A percentile compares a stretch with the other conserved stretches of the same genome.
These are phyloP conservation scores for Clarireedia paspali DNA, from an alignment of 2,329 filamentous ascomycete genomes.

Conservation along the genomic window DNA sequence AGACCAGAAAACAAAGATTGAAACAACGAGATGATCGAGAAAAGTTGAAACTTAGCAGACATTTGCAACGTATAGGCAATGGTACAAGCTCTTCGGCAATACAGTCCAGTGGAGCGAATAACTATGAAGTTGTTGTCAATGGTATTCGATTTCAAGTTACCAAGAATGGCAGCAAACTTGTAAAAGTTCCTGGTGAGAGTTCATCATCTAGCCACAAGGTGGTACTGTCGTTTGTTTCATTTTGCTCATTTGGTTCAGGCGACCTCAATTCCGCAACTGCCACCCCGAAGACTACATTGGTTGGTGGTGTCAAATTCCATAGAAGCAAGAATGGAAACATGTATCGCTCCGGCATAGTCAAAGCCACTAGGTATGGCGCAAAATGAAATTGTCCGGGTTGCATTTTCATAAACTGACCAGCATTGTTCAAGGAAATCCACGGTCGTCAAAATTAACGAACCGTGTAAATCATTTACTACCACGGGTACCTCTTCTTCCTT, in stretches of 20 bases:
- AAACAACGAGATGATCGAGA: conserved; percentile 48
- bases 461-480: conserved; percentile 65
- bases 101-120: conserved; percentile 25
- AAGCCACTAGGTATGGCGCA: conserved; percentile 63
- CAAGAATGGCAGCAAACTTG: conserved; percentile 74
- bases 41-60: conserved; percentile 47
- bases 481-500: conserved; percentile 48
- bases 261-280: conserved; percentile 52
- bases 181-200: conserved; percentile 59
- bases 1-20: conserved; percentile 53
- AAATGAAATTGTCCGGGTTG: conserved; percentile 3
- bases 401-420: conserved; percentile 28
- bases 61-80: conserved; percentile 33
- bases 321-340: conserved; percentile 85
- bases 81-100: conserved; percentile 12
- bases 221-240: conserved; percentile 5
- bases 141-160: conserved; percentile 67
- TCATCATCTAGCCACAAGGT: conserved; percentile 9
- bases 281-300: conserved; percentile 65
- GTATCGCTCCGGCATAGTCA: conserved; percentile 67
- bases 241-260: conserved; percentile 36
- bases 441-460: conserved; percentile 57
- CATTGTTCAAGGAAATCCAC: conserved; percentile 30
- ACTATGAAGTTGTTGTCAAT: conserved; percentile 59
- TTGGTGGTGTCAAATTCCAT: conserved; percentile 76